Base-by-base conservation (phyloP, 2,329 filamentous ascomycete genomes). In the Aspergillus pseudoglaucus region DNA sequence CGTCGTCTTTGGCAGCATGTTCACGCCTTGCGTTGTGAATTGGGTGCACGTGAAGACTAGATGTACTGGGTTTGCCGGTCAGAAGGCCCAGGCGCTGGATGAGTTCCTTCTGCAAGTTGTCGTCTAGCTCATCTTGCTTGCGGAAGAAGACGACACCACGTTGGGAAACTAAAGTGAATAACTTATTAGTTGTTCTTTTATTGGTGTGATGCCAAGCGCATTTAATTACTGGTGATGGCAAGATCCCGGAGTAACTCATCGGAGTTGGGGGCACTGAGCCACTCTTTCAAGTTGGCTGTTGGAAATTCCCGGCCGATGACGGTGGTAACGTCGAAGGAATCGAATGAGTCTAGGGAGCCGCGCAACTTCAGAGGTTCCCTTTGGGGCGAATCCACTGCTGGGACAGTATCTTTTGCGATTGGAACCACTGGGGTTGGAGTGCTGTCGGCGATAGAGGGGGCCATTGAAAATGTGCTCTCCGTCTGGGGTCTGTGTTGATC, bases 101-200 rank as follows among this genome's bases (percentile, higher is more conserved):
- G 12, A 80, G 70, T 15, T 72, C 61, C 62, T 81, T 81, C 53
- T 80, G 77, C 12, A 75, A 65, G 4, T 75, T 68, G 39, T 77
- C 69, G 43, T 67, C 70, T 10, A 80, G 63, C 32, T 69, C 67
- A 54, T 75, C 66, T 51, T 80, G 76, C 40, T 71, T 70, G 41
- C 76, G 73, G 63, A 79, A 78, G 63, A 79, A 79, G 15, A 78
- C 72, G 0, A 80, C 75, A 1, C 76, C 75, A 6, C 75, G 69
- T 51, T 76, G 71, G 2, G 75, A 78, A 43, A 79, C 76, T 76
- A 39, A 6, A 32, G 17, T 15, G 6, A 33, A 14, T 39, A 9
- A 17, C 17, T 14, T 12, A 14, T 39, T 39, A 39, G 15, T 39
- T 17, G 9, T 9, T 30, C 15, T 23, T 4, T 1, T 6, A 30